Conservation (phyloP, 345 rosid genomes). For the Eucalyptus sp. region DNA sequence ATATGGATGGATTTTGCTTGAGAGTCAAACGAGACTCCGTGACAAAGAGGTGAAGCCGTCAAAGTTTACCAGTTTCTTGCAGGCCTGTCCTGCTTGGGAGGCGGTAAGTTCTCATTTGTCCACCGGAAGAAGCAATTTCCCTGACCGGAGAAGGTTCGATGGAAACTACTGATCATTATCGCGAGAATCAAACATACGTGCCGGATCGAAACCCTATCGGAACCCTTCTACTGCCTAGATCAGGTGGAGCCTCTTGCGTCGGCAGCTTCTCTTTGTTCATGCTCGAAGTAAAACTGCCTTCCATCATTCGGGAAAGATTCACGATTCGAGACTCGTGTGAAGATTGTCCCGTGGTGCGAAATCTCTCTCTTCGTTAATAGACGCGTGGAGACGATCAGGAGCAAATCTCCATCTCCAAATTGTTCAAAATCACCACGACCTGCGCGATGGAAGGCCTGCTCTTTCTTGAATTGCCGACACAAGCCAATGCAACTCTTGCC, state of each 20-base stretch:
- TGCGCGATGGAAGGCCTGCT: slow-evolving; percentile 52
- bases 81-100: background rate
- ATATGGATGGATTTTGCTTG: background rate
- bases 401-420: slow-evolving; percentile 29
- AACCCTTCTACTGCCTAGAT: background rate
- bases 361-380: background rate
- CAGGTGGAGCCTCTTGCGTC: background rate
- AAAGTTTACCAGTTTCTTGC: background rate
- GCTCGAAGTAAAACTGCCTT: background rate
- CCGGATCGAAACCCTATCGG: background rate
- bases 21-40: background rate
- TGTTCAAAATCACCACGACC: slow-evolving; percentile 53
- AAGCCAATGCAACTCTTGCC: slow-evolving; percentile 75
- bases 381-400: background rate
- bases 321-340: background rate
- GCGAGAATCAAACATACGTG: background rate
- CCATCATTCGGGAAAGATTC: background rate
- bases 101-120: background rate
- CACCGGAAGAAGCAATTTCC: background rate
- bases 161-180: background rate
- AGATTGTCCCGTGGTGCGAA: background rate
- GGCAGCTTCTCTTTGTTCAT: background rate
- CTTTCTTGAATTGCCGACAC: slow-evolving; percentile 65
- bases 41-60: background rate
- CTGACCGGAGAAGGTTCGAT: background rate